Conservation (phyloP, 2,329 filamentous ascomycete genomes). For the Scolecobasidium constrictum region DNA sequence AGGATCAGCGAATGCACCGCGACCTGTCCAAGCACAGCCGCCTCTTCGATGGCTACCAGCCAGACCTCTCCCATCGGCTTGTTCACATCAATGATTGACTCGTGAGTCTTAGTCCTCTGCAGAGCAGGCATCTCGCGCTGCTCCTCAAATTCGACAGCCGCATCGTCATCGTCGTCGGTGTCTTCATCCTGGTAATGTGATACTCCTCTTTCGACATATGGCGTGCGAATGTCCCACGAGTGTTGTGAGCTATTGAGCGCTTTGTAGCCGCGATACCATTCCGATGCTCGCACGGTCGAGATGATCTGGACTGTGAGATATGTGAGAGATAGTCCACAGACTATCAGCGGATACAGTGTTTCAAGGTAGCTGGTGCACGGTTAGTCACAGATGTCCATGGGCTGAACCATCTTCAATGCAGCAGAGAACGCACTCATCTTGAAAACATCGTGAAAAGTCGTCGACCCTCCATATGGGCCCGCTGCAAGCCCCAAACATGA, state of each 20-base stretch:
- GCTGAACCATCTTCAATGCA: too few species aligned
- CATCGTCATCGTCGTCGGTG: constrained; percentile 42
- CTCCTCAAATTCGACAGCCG: constrained; percentile 40
- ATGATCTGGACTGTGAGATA: constrained; percentile 51
- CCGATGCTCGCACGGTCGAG: constrained; percentile 41
- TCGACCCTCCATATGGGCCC: constrained; percentile 25
- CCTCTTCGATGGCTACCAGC: constrained; percentile 61
- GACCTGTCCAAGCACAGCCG: constrained; percentile 62
- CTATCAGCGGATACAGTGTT: constrained; percentile 64
- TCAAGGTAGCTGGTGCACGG: constrained; percentile 55
- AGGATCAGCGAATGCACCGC: constrained; percentile 57
- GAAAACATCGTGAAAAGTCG: constrained; percentile 52
- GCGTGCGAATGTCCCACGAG: constrained; percentile 17
- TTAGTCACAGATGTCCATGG: too few species aligned
- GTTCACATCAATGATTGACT: constrained; percentile 56
- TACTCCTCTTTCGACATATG: constrained; percentile 22
- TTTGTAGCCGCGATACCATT: constrained; percentile 48
- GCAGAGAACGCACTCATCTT: constrained; percentile 49
- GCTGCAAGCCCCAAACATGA: constrained; percentile 3
- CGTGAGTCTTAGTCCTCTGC: constrained; percentile 34
- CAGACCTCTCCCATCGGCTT: constrained; percentile 63
- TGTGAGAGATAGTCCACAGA: constrained; percentile 59
- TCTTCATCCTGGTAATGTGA: constrained; percentile 26
- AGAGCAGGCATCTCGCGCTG: constrained; percentile 42
- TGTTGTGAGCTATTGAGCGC: constrained; percentile 36